Evolutionary conservation across 176 grass and related monocot genomes (phyloP).

Genomic region (Avena insularis): DNA sequence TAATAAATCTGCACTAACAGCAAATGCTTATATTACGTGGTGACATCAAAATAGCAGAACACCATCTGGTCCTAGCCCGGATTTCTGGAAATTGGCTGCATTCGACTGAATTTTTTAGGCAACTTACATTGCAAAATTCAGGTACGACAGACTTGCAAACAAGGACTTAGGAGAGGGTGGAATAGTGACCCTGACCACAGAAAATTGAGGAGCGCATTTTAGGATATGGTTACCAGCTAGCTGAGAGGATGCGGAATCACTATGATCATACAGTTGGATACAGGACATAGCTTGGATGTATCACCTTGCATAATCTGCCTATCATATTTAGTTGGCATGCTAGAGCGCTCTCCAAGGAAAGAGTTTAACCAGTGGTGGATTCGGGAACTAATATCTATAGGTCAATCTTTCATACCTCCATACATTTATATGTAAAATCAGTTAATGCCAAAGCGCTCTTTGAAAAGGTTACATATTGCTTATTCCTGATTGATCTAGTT

Average conservation of each 20-base stretch:
- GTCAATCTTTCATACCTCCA: background rate
- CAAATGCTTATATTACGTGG: background rate
- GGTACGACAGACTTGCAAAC: slow-evolving; percentile 13
- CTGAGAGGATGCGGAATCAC: slow-evolving; percentile 80
- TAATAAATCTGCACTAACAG: slow-evolving; percentile 17
- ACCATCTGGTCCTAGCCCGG: background rate
- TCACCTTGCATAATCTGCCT: background rate
- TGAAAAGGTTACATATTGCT: background rate
- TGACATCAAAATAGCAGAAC: background rate
- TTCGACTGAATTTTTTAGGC: background rate
- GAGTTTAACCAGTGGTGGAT: background rate
- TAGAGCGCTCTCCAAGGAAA: background rate
- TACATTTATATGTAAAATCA: background rate
- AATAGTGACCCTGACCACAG: slow-evolving; percentile 68
- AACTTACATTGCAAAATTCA: background rate
- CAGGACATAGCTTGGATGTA: slow-evolving; percentile 77
- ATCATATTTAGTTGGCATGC: slow-evolving; percentile 33
- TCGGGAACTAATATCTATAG: background rate
- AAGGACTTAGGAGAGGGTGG: slow-evolving; percentile 36
- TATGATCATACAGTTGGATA: slow-evolving; percentile 91
- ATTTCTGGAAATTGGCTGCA: slow-evolving; percentile 11
- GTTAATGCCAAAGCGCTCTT: background rate
- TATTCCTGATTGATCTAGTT: too few relatives aligned
- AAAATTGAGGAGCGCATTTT: slow-evolving; percentile 79
- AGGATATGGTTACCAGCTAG: slow-evolving; percentile 87